A percentile compares a stretch with the other conserved stretches of the same genome.
Evolutionary conservation across 179 eudicot species (phyloP).

Genomic region (Sideroxylon spinosum): DNA sequence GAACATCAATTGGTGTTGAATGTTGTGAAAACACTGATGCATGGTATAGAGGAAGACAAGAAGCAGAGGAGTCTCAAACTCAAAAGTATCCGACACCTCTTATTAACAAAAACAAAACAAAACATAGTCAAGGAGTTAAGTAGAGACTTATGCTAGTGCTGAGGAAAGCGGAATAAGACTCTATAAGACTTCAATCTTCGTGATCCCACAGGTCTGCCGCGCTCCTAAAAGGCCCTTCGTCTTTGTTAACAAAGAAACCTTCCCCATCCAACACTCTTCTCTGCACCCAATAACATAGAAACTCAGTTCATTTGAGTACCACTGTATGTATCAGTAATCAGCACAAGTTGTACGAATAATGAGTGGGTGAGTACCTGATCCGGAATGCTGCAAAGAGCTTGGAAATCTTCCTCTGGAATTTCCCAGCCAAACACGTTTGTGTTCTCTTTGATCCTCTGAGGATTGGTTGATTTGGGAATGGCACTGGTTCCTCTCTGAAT

Average conservation of each 20-base stretch:
- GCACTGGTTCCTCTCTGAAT: slow-evolving; percentile 55
- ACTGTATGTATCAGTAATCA: too few species aligned
- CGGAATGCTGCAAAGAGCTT: slow-evolving; percentile 30
- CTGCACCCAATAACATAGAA: slow-evolving; percentile 20
- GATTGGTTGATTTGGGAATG: slow-evolving; percentile 48
- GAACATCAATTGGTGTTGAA: too few species aligned
- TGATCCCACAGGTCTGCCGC: slow-evolving; percentile 51
- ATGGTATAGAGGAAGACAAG: too few species aligned
- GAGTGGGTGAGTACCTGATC: slow-evolving; percentile 31
- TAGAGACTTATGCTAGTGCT: too few species aligned
- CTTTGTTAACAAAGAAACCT: slow-evolving; percentile 44
- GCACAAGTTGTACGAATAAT: too few species aligned
- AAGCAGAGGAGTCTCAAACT: too few species aligned
- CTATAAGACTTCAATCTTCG: slow-evolving; percentile 23
- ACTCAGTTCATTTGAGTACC: too few species aligned
- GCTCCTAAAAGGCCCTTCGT: slow-evolving; percentile 37
- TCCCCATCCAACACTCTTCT: slow-evolving; percentile 43
- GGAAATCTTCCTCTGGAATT: slow-evolving; percentile 45
- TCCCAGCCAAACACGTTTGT: slow-evolving; percentile 42
- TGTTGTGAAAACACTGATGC: too few species aligned
- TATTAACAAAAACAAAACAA: too few species aligned
- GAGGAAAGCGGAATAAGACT: too few species aligned
- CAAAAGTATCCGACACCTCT: too few species aligned
- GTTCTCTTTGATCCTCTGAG: slow-evolving; percentile 52
- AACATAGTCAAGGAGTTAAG: too few species aligned